A percentile compares a stretch with the other conserved stretches of the same genome.
phyloP scores from a whole-genome alignment of 208 protist species.

The Lotmaria passim region DNA sequence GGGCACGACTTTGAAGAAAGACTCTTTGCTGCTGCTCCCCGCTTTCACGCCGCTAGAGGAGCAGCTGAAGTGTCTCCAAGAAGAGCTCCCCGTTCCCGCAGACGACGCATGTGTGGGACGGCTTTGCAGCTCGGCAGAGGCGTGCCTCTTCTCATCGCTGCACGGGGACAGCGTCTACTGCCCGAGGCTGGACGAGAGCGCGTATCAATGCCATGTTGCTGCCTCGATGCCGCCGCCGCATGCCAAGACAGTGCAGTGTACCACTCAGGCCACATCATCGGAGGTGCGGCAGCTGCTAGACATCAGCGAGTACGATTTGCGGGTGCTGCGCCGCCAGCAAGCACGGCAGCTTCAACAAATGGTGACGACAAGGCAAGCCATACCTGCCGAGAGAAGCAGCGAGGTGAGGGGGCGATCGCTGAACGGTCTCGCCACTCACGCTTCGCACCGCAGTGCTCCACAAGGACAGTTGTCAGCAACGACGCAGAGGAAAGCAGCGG shows the following conservation, averaged over 20 bases:
- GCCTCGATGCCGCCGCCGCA: constrained; percentile 15
- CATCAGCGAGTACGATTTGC: constrained; percentile 11
- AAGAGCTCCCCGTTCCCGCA: not conserved
- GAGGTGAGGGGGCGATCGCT: too few relatives aligned
- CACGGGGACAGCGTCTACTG: constrained; percentile 4
- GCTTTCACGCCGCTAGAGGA: constrained; percentile 1
- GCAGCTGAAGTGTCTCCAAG: not conserved
- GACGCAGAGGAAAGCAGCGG: not conserved
- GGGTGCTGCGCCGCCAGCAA: constrained; percentile 8
- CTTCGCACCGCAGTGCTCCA: too few relatives aligned
- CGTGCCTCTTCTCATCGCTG: not conserved
- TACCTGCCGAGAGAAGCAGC: too few relatives aligned
- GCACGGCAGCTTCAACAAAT: not conserved
- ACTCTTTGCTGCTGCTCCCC: not conserved
- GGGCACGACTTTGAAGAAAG: not conserved
- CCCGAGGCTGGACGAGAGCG: not conserved
- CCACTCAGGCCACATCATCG: not conserved
- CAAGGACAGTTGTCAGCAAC: not conserved
- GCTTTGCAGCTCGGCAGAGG: not conserved
- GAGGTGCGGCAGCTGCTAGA: constrained; percentile 23
- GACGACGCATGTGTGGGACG: not conserved
- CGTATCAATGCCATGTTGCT: constrained; percentile 14
- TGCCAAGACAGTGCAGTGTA: constrained; percentile 13
- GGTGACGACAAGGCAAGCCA: not conserved
- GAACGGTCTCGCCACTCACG: not conserved